Conservation (phyloP, 1,284 basidiomycete genomes). For the Malassezia obtusa region DNA sequence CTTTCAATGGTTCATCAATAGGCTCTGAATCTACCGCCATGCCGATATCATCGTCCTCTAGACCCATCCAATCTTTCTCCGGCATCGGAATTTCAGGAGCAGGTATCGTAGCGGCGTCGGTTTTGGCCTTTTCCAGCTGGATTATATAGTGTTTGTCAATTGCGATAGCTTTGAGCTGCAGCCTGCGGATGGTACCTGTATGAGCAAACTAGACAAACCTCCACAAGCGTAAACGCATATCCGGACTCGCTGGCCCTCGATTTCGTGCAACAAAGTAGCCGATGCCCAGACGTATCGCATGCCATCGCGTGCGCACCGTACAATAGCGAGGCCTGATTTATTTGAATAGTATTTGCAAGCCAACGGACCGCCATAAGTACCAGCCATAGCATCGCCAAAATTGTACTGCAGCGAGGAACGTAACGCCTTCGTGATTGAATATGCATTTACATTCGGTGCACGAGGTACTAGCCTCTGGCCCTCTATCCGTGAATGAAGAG, state of each 20-base stretch:
- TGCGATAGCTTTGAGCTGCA: conserved; percentile 12
- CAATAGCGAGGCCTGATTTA: conserved; percentile 8
- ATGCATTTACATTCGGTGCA: not conserved
- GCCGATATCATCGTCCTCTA: conserved; percentile 4
- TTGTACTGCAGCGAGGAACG: conserved; percentile 12
- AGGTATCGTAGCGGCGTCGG: not conserved
- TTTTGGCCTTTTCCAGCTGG: conserved; percentile 7
- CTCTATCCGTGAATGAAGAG: not conserved
- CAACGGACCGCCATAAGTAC: conserved; percentile 11
- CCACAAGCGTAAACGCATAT: conserved; percentile 9
- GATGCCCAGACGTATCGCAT: conserved; percentile 15
- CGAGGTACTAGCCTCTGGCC: not conserved
- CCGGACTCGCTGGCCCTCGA: conserved; percentile 7
- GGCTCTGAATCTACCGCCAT: not conserved
- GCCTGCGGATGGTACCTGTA: conserved; percentile 13
- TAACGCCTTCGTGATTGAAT: conserved; percentile 11
- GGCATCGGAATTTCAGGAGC: not conserved
- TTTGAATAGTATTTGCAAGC: conserved; percentile 16
- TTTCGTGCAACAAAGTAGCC: conserved; percentile 5
- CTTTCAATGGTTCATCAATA: not conserved
- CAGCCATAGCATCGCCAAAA: conserved; percentile 13
- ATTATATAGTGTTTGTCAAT: conserved; percentile 11
- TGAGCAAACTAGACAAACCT: not conserved
- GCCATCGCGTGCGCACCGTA: conserved; percentile 13
- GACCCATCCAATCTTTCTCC: not conserved